These are phyloP conservation scores for Rhodotorula glutinis DNA, from an alignment of 1,284 basidiomycete species.

Conservation along the genomic window DNA sequence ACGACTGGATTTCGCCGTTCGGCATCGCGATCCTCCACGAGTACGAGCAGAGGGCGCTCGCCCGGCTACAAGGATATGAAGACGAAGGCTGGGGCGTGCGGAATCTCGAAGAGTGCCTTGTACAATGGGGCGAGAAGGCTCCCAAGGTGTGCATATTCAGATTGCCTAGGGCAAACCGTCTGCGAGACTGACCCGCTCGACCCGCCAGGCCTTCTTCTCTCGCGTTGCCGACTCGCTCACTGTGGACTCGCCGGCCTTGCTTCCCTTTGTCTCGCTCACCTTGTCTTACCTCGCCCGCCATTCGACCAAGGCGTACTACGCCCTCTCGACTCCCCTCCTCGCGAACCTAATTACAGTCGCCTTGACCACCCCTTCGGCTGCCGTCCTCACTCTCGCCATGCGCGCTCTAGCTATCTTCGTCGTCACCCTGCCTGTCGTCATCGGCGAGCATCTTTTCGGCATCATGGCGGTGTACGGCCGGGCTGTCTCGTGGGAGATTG, in stretches of 20 bases:
- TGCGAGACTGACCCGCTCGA: not conserved
- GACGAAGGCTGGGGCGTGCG: conserved; percentile 37
- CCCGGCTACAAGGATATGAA: conserved; percentile 21
- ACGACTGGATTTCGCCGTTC: conserved; percentile 27
- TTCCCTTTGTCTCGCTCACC: conserved; percentile 29
- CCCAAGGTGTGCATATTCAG: conserved; percentile 16
- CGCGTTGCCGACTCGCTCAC: conserved; percentile 16
- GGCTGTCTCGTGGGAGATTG: conserved; percentile 31
- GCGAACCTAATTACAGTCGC: conserved; percentile 22
- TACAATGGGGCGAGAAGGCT: conserved; percentile 31
- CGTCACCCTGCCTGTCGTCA: conserved; percentile 35
- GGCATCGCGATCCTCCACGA: conserved; percentile 21
- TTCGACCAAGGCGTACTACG: conserved; percentile 33
- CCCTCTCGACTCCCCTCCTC: conserved; percentile 27
- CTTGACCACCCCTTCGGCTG: conserved; percentile 14
- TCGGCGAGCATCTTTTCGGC: conserved; percentile 35
- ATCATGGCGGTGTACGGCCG: conserved; percentile 32
- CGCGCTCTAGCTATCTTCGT: conserved; percentile 32
- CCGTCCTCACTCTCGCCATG: conserved; percentile 22
- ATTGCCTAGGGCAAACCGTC: too few relatives aligned
- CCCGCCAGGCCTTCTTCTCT: conserved; percentile 27
- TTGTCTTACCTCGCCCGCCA: conserved; percentile 34
- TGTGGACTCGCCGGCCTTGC: conserved; percentile 10
- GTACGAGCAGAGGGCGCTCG: conserved; percentile 28
- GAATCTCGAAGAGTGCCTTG: conserved; percentile 37